Conservation (phyloP, 2,329 filamentous ascomycete genomes). For the Penicillium psychrosexuale region DNA sequence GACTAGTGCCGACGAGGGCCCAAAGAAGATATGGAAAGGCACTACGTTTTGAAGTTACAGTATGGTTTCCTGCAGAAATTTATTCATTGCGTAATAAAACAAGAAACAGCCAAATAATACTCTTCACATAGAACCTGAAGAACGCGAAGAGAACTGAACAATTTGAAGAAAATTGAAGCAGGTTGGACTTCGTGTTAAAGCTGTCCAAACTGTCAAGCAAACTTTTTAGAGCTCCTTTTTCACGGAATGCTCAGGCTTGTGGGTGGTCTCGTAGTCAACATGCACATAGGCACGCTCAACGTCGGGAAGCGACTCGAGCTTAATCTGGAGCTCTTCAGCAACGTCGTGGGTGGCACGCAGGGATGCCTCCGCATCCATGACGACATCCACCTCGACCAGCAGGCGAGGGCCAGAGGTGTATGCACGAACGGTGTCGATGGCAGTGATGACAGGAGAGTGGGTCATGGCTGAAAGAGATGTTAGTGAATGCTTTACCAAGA, state of each 20-base stretch:
- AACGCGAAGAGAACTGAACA: too few species aligned
- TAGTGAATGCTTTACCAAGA: not conserved
- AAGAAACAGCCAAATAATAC: not conserved
- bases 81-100: not conserved
- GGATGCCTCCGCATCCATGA: constrained; percentile 75
- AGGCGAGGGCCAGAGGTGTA: constrained; percentile 87
- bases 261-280: constrained; percentile 93
- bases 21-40: not conserved
- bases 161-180: not conserved
- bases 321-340: constrained; percentile 89
- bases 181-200: not conserved
- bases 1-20: not conserved
- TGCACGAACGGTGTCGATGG: constrained; percentile 91
- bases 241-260: constrained; percentile 80
- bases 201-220: not conserved
- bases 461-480: constrained; percentile 61
- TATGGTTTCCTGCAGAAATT: not conserved
- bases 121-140: not conserved
- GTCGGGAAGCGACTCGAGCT: constrained; percentile 86
- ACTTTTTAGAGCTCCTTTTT: constrained; percentile 58
- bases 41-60: not conserved
- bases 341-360: constrained; percentile 84
- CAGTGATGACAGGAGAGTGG: constrained; percentile 74
- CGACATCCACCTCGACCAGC: constrained; percentile 93
- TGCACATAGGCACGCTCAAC: constrained; percentile 95